Base-by-base conservation (phyloP, 805 yeast species). In the Osmozyma mogii region DNA sequence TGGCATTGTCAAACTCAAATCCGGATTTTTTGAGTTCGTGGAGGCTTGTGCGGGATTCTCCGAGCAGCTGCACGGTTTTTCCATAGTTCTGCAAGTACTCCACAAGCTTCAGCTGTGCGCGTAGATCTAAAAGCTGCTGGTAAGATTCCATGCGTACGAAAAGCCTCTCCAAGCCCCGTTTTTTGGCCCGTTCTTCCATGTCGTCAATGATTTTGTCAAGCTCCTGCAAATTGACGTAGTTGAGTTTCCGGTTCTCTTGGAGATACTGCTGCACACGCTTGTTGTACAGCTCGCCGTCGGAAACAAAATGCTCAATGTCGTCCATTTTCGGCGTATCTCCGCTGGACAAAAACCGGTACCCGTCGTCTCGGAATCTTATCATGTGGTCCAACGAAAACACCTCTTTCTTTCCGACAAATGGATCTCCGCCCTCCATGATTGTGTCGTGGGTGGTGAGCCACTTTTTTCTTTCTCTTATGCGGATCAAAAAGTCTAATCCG, bases 351-450 rank as follows among this genome's bases (percentile, higher is more conserved):
- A 55, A 39, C 14, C 41, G 30, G 12, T 46, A 23, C 4, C 68
- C 68, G 9, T 38, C 36, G 2, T 43, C 37, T 18, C 48, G 50
- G 28, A 61, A 59, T 1, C 32, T 35, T 25, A 37, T 36, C 23
- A 64, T 40, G 28, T 62, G 50, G 1, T 34, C 38, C 14, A 64
- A 37, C 3, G 58, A 43, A 33, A 59, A 62, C 3, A 55, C 48
- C 22, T 51, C 57, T 23, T 58, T 59, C 30, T 49, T 56, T 24
- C 58, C 63, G 9, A 43, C 40, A 27, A 51, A 57, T 1, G 68
- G 69, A 34, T 62, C 67, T 3, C 56, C 61, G 3, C 70, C 70
- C 9, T 47, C 41, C 11, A 50, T 47, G n/a, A 63, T 56, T n/a
- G 49, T 35, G 5, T 53, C 45, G 31, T 37, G 57, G 2, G 41